These are phyloP conservation scores for Hyphopichia wangnamkhiaoensis DNA, from an alignment of 1,139 yeast genomes.

Conservation along the genomic window DNA sequence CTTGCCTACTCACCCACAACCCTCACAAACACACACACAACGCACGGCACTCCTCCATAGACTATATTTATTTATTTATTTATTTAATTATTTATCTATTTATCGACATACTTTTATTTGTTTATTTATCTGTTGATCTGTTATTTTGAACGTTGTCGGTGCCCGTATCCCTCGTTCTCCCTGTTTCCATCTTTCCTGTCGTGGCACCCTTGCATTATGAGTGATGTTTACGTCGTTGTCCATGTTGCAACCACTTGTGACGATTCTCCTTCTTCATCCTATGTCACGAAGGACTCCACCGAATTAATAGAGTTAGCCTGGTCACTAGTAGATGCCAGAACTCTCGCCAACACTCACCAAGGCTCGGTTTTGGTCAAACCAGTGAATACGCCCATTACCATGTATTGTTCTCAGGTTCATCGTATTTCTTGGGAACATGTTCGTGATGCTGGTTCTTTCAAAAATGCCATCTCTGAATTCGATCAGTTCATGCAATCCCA, in stretches of 20 bases:
- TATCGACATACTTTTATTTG: no score
- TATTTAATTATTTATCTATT: no score
- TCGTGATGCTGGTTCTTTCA: conserved; percentile 52
- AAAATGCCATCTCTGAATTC: conserved; percentile 59
- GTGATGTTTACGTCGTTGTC: conserved; percentile 62
- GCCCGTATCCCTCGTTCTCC: neutral
- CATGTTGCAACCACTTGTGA: conserved; percentile 71
- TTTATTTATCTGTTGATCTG: no score
- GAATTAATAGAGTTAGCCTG: conserved; percentile 72
- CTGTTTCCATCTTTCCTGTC: neutral
- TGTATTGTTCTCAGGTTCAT: conserved; percentile 55
- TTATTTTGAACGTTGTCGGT: no score
- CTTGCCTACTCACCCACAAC: no score
- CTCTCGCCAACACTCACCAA: conserved; percentile 26
- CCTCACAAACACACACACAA: no score
- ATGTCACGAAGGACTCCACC: conserved; percentile 61
- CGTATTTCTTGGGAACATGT: conserved; percentile 66
- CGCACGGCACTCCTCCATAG: no score
- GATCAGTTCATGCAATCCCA: conserved; percentile 51
- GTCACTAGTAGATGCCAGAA: conserved; percentile 45
- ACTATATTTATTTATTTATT: no score
- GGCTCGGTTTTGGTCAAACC: conserved; percentile 61
- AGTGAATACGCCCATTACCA: conserved; percentile 65
- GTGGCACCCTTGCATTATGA: conserved; percentile 30
- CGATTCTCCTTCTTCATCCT: conserved; percentile 48